These are phyloP conservation scores for Neonectria coccinea DNA, from an alignment of 2,329 filamentous ascomycete genomes.

Conservation along the genomic window DNA sequence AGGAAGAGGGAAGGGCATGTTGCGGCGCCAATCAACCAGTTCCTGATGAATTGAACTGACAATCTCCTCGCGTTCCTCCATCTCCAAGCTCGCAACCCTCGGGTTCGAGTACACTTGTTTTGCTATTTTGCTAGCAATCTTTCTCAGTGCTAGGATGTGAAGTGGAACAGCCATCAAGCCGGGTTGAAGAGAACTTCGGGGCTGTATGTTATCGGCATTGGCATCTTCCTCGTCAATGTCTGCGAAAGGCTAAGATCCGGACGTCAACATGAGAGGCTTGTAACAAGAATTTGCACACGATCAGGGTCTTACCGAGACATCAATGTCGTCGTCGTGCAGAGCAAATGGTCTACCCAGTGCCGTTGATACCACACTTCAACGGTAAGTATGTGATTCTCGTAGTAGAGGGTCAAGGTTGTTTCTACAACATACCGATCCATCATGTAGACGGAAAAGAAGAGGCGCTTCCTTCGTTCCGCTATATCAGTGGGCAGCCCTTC, in stretches of 20 bases:
- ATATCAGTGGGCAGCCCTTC: conserved; percentile 48
- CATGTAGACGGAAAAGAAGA: conserved; percentile 62
- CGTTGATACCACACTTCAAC: conserved; percentile 55
- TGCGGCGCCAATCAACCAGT: conserved; percentile 58
- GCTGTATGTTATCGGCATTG: conserved; percentile 35
- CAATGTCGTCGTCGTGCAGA: conserved; percentile 59
- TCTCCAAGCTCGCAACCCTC: conserved; percentile 27
- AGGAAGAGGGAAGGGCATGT: conserved; percentile 58
- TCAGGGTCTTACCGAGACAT: conserved; percentile 48
- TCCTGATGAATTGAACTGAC: conserved; percentile 53
- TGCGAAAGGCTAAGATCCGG: conserved; percentile 50
- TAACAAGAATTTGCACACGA: background rate
- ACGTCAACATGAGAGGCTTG: background rate
- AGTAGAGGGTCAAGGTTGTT: background rate
- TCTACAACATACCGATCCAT: conserved; percentile 56
- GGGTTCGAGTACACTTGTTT: conserved; percentile 52
- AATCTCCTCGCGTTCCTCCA: conserved; percentile 48
- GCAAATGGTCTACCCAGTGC: conserved; percentile 59
- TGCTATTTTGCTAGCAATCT: conserved; percentile 56
- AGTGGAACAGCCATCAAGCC: conserved; percentile 54
- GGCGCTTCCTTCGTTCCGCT: conserved; percentile 53
- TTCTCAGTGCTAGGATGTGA: conserved; percentile 56
- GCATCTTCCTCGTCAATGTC: conserved; percentile 52
- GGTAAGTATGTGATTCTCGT: background rate
- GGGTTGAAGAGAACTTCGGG: conserved; percentile 46